These are phyloP conservation scores for Nemophila menziesii DNA, from an alignment of 257 asterid species.

Conservation along the genomic window DNA sequence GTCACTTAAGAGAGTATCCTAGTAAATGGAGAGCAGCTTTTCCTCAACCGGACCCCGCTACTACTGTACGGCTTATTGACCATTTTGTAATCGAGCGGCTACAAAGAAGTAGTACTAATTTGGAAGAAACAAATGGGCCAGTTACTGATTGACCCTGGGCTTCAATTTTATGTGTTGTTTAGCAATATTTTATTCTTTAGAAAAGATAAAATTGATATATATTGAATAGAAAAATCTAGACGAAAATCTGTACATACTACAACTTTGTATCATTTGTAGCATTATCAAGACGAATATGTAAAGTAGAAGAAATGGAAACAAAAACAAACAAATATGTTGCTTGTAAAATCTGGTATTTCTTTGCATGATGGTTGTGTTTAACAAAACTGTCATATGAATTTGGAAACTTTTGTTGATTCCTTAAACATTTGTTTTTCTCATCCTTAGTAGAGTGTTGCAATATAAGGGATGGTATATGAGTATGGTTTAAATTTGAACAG, in stretches of 20 bases:
- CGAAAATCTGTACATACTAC: background rate
- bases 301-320: background rate
- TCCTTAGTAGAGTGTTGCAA: constrained; percentile 86
- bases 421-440: constrained; percentile 64
- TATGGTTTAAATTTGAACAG: too few species aligned
- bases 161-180: background rate
- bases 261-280: constrained; percentile 1
- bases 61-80: constrained; percentile 64
- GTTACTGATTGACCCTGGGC: constrained; percentile 32
- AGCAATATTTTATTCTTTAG: constrained; percentile 1
- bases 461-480: too few species aligned
- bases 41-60: constrained; percentile 65
- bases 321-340: background rate
- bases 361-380: background rate
- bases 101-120: constrained; percentile 25
- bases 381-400: constrained; percentile 71
- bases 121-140: constrained; percentile 30
- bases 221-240: background rate
- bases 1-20: constrained; percentile 63
- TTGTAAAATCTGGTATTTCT: background rate
- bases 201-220: background rate
- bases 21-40: constrained; percentile 74
- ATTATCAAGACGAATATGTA: background rate
- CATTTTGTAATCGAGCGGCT: constrained; percentile 55
- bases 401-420: constrained; percentile 75